Evolutionary conservation across 2,329 filamentous ascomycete species (phyloP).

Genomic region (Metarhizium rileyi): DNA sequence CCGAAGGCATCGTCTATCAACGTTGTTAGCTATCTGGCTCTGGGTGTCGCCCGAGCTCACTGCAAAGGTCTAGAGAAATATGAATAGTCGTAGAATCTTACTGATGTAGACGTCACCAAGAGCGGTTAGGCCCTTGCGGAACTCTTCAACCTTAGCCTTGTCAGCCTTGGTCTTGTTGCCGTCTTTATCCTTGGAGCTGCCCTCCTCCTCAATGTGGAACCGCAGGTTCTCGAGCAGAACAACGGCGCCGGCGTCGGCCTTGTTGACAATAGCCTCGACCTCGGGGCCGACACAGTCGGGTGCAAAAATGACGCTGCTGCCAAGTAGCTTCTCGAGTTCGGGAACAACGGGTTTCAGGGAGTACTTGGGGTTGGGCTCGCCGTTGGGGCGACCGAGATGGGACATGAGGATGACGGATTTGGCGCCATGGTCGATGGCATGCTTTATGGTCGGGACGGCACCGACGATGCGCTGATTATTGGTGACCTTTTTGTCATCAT

Average conservation of each 20-base stretch:
- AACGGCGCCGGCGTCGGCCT: slow-evolving; percentile 70
- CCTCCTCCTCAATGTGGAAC: slow-evolving; percentile 98
- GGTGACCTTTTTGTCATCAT: slow-evolving; percentile 85
- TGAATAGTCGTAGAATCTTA: slow-evolving; percentile 36
- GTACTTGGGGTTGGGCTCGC: slow-evolving; percentile 84
- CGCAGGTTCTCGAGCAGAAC: slow-evolving; percentile 95
- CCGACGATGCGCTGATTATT: slow-evolving; percentile 98
- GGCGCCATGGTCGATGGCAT: slow-evolving; percentile 80
- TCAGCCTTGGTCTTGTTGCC: slow-evolving; percentile 98
- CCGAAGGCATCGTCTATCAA: slow-evolving; percentile 86
- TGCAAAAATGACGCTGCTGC: slow-evolving; percentile 77
- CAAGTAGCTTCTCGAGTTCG: slow-evolving; percentile 84
- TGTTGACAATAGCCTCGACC: slow-evolving; percentile 82
- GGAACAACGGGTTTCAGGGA: slow-evolving; percentile 84
- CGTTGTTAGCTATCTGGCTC: slow-evolving; percentile 13
- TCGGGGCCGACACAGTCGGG: slow-evolving; percentile 84
- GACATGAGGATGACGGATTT: slow-evolving; percentile 97
- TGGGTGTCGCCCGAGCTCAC: background rate
- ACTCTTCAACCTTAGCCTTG: slow-evolving; percentile 82
- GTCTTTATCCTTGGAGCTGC: slow-evolving; percentile 83
- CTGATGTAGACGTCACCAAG: slow-evolving; percentile 95
- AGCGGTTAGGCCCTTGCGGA: slow-evolving; percentile 89
- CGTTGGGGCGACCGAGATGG: slow-evolving; percentile 91
- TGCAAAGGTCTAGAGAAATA: background rate
- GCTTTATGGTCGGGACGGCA: slow-evolving; percentile 89